Evolutionary conservation across 306 rosid species (phyloP).

Genomic region (Glycine tomentella): DNA sequence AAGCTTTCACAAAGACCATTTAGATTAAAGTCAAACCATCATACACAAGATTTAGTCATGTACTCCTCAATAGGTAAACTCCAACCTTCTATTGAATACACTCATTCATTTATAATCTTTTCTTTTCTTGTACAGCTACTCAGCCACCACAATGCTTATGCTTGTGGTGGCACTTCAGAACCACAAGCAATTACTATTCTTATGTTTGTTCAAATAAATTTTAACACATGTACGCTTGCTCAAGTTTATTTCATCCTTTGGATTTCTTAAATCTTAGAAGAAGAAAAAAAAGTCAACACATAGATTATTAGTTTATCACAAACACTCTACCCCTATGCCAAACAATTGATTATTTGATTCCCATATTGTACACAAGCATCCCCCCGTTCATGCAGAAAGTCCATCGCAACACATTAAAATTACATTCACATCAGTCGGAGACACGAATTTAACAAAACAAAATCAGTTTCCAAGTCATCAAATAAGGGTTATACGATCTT

Average conservation of each 20-base stretch:
- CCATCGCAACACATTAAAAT: too few species aligned
- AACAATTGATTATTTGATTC: too few species aligned
- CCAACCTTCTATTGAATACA: neutral
- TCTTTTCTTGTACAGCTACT: neutral
- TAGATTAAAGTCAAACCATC: conserved; percentile 10
- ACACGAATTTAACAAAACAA: too few species aligned
- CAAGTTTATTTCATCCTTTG: neutral
- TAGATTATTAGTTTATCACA: neutral
- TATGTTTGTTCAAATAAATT: too few species aligned
- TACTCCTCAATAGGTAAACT: neutral
- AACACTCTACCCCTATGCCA: too few species aligned
- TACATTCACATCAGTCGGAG: too few species aligned
- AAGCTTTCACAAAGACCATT: neutral
- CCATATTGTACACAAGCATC: too few species aligned
- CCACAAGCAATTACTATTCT: too few species aligned
- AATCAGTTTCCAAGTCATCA: too few species aligned
- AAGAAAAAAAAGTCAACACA: neutral
- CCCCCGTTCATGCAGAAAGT: too few species aligned
- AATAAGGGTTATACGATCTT: too few species aligned
- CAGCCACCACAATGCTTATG: neutral
- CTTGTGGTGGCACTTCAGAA: neutral
- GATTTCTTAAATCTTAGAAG: neutral
- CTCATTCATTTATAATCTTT: neutral
- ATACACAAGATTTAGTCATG: neutral
- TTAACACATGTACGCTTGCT: too few species aligned